These are phyloP conservation scores for Glycyrrhiza uralensis DNA, from an alignment of 306 rosid species.

Conservation along the genomic window DNA sequence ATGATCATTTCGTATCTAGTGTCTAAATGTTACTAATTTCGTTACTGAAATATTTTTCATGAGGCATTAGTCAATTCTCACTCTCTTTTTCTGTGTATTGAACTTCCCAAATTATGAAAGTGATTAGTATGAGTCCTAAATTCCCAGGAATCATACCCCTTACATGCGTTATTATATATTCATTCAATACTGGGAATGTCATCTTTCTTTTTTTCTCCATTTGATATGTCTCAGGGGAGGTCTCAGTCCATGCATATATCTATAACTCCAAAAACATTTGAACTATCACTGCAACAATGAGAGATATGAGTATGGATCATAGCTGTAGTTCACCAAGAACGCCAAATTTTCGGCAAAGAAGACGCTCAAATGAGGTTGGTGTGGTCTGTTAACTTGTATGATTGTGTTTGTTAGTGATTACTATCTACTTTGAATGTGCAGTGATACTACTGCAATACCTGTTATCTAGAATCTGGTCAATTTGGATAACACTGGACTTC, in stretches of 20 bases:
- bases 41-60: too few relatives aligned
- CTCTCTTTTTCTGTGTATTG: too few relatives aligned
- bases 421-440: neutral
- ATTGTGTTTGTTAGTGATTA: neutral
- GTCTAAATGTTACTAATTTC: neutral
- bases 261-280: conserved; percentile 7
- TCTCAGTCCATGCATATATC: conserved; percentile 12
- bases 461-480: neutral
- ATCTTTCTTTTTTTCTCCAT: too few relatives aligned
- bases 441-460: neutral
- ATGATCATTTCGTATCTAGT: neutral
- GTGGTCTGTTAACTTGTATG: neutral
- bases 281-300: conserved; percentile 24
- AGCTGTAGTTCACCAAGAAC: conserved; percentile 36
- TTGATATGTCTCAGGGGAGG: conserved; percentile 32
- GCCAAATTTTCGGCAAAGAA: conserved; percentile 47
- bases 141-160: neutral
- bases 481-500: too few relatives aligned
- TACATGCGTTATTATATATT: neutral
- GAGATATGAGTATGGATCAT: conserved; percentile 45
- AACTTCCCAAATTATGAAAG: too few relatives aligned
- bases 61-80: neutral
- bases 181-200: too few relatives aligned
- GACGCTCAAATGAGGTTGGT: conserved; percentile 70
- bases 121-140: neutral